A percentile compares a stretch with the other conserved stretches of the same genome.
Conservation (phyloP, 768 basidiomycete species). For the Pluteus cervinus region DNA sequence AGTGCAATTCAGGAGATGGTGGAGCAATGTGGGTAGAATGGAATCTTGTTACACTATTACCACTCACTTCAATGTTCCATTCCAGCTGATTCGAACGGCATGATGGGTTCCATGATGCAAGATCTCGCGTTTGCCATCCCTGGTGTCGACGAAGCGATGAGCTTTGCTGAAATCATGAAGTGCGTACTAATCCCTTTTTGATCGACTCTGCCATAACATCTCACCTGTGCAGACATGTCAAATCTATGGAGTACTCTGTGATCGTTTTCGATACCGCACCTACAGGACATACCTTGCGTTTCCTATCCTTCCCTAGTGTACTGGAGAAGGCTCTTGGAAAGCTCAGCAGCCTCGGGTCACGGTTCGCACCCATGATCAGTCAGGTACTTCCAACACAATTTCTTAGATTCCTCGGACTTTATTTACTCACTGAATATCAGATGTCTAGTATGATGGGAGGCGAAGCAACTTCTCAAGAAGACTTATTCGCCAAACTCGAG, state of each 20-base stretch:
- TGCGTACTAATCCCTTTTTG: constrained; percentile 27
- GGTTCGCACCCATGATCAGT: constrained; percentile 96
- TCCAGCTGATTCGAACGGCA: constrained; percentile 78
- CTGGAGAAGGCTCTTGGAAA: constrained; percentile 97
- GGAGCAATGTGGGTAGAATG: constrained; percentile 68
- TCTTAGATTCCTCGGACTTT: neutral
- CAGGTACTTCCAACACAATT: constrained; percentile 37
- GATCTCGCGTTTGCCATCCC: constrained; percentile 99
- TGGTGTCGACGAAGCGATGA: constrained; percentile 99
- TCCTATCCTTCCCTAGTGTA: constrained; percentile 97
- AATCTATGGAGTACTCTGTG: constrained; percentile 99
- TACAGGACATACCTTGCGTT: constrained; percentile 96
- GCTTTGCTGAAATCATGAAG: constrained; percentile 99
- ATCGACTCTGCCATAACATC: constrained; percentile 3
- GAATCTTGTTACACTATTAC: constrained; percentile 1
- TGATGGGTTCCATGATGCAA: constrained; percentile 99
- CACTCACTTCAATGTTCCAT: constrained; percentile 4
- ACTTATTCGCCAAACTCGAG: constrained; percentile 98
- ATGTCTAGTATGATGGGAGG: constrained; percentile 98
- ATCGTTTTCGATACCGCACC: constrained; percentile 99
- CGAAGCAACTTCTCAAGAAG: constrained; percentile 84
- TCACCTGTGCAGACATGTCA: constrained; percentile 72
- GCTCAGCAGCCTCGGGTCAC: constrained; percentile 85
- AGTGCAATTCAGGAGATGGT: constrained; percentile 99
- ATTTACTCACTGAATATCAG: constrained; percentile 25